These are phyloP conservation scores for Amaranthus tricolor DNA, from an alignment of 179 eudicot genomes.

Conservation along the genomic window DNA sequence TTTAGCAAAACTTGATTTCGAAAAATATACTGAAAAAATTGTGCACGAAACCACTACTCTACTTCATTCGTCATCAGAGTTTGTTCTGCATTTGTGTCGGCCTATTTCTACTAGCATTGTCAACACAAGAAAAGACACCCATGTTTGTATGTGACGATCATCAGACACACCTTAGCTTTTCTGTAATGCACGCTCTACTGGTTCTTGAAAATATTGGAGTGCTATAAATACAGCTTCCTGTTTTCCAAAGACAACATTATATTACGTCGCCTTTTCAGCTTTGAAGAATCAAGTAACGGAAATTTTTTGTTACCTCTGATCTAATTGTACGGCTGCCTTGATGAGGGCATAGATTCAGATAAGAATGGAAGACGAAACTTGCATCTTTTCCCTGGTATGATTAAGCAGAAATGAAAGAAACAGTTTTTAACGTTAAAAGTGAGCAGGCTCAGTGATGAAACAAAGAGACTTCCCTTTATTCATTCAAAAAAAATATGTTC, in stretches of 20 bases:
- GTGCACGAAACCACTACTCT: too few relatives aligned
- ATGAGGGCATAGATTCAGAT: conserved; percentile 81
- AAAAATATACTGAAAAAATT: not conserved
- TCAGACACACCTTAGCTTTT: conserved; percentile 13
- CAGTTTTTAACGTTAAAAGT: not conserved
- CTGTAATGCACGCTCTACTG: conserved; percentile 52
- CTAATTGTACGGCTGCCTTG: conserved; percentile 98
- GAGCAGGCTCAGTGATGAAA: not conserved
- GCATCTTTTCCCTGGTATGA: conserved; percentile 41
- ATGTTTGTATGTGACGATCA: not conserved
- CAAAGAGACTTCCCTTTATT: not conserved
- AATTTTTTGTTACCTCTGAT: conserved; percentile 60
- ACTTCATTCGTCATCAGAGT: not conserved
- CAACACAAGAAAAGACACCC: conserved; percentile 9
- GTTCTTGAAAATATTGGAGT: conserved; percentile 96
- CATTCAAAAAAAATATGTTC: not conserved
- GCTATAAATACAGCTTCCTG: conserved; percentile 94
- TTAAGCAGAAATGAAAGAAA: not conserved
- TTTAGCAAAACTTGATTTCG: not conserved
- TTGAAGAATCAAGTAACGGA: not conserved
- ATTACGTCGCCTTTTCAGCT: not conserved
- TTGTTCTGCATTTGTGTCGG: not conserved
- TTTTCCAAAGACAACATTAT: conserved; percentile 6
- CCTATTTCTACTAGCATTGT: conserved; percentile 6
- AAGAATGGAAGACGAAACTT: conserved; percentile 52